phyloP scores from a whole-genome alignment of 2,329 filamentous ascomycete species.

The Ophiocordyceps sinensis region DNA sequence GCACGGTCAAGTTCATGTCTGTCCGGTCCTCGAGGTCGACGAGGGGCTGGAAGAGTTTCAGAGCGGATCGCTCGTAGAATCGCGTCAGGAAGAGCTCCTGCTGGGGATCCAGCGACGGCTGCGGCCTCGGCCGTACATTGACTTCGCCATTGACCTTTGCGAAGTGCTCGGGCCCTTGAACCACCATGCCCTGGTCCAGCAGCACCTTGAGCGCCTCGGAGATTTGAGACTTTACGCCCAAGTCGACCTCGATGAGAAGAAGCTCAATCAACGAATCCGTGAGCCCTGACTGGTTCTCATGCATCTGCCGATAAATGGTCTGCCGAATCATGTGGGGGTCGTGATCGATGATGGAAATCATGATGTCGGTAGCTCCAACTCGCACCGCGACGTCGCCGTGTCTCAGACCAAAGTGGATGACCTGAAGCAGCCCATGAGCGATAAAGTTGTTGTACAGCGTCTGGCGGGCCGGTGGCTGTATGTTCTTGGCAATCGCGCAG shows the following conservation, averaged over 20 bases:
- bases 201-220: slow-evolving; percentile 91
- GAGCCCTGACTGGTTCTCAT: slow-evolving; percentile 70
- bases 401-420: slow-evolving; percentile 83
- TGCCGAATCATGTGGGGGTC: slow-evolving; percentile 88
- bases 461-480: slow-evolving; percentile 70
- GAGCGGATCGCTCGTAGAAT: slow-evolving; percentile 81
- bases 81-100: slow-evolving; percentile 74
- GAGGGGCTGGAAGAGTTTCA: slow-evolving; percentile 74
- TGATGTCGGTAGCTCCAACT: slow-evolving; percentile 83
- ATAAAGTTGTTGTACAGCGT: slow-evolving; percentile 85
- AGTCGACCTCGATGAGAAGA: slow-evolving; percentile 76
- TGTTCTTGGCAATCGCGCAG: slow-evolving; percentile 83
- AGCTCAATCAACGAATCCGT: slow-evolving; percentile 90
- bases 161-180: slow-evolving; percentile 36
- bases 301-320: slow-evolving; percentile 83
- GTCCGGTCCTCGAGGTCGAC: slow-evolving; percentile 59
- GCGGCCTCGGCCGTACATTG: slow-evolving; percentile 44
- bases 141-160: slow-evolving; percentile 55
- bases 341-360: slow-evolving; percentile 90
- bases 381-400: slow-evolving; percentile 73
- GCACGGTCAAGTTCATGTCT: slow-evolving; percentile 58
- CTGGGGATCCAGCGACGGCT: slow-evolving; percentile 46
- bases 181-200: slow-evolving; percentile 52
- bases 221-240: slow-evolving; percentile 90
- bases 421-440: slow-evolving; percentile 68